These are phyloP conservation scores for Zangia roseola DNA, from an alignment of 768 basidiomycete genomes.

Conservation along the genomic window DNA sequence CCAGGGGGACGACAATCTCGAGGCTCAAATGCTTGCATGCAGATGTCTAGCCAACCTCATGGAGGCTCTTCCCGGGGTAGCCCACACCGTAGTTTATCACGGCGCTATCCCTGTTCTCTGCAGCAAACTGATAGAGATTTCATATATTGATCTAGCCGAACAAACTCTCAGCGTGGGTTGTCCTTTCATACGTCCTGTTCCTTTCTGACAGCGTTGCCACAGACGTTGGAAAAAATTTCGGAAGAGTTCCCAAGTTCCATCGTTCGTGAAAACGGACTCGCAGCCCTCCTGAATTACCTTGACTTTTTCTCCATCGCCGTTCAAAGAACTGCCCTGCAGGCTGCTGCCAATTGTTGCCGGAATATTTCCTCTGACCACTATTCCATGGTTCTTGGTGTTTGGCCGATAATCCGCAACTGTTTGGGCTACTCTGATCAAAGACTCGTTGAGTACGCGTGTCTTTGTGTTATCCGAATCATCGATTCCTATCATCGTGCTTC, in stretches of 20 bases:
- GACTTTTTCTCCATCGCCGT: conserved; percentile 99
- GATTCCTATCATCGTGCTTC: conserved; percentile 88
- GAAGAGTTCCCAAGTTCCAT: conserved; percentile 96
- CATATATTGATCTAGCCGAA: conserved; percentile 97
- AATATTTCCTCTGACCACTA: conserved; percentile 89
- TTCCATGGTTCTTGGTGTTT: conserved; percentile 82
- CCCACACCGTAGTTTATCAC: conserved; percentile 96
- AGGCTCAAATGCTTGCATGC: conserved; percentile 95
- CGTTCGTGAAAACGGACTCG: conserved; percentile 91
- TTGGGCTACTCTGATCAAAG: conserved; percentile 91
- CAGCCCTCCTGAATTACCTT: conserved; percentile 90
- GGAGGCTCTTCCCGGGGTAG: conserved; percentile 97
- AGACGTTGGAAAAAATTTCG: conserved; percentile 99
- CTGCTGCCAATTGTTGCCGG: conserved; percentile 95
- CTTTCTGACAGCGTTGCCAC: conserved; percentile 17
- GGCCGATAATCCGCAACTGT: conserved; percentile 92
- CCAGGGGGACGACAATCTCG: conserved; percentile 83
- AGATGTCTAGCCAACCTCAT: conserved; percentile 96
- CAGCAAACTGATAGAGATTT: conserved; percentile 95
- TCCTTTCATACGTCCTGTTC: not conserved
- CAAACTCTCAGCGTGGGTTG: conserved; percentile 92
- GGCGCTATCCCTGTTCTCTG: conserved; percentile 98
- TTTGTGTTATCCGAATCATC: conserved; percentile 91
- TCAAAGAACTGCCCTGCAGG: conserved; percentile 93
- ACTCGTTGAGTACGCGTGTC: conserved; percentile 94